These are phyloP conservation scores for Colletotrichum neosansevieriae DNA, from an alignment of 2,329 filamentous ascomycete species.

Conservation along the genomic window DNA sequence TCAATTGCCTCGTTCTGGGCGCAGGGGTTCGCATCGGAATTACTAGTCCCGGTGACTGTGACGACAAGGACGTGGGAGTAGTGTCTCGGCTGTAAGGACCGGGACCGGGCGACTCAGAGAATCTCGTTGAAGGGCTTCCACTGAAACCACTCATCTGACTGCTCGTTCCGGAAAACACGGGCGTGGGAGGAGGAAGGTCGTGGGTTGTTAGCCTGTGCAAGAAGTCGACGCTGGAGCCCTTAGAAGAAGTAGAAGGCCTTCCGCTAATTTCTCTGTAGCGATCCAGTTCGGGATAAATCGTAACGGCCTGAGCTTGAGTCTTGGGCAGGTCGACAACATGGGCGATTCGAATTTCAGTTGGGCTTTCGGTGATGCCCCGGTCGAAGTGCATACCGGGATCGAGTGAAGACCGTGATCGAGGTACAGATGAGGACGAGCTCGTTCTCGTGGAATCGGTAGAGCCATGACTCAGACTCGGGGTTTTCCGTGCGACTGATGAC, in stretches of 20 bases:
- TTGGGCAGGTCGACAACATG: constrained; percentile 57
- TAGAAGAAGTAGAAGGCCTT: constrained; percentile 51
- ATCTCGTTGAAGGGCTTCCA: constrained; percentile 79
- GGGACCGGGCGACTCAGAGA: constrained; percentile 78
- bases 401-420: constrained; percentile 52
- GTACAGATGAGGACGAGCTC: constrained; percentile 57
- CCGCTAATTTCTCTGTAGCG: constrained; percentile 64
- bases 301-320: constrained; percentile 54
- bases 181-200: constrained; percentile 75
- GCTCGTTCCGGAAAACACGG: constrained; percentile 70
- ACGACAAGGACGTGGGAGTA: constrained; percentile 82
- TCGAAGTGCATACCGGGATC: constrained; percentile 56
- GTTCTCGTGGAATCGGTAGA: constrained; percentile 54
- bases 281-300: constrained; percentile 71
- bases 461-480: constrained; percentile 48
- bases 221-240: constrained; percentile 56
- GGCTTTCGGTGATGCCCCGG: constrained; percentile 57
- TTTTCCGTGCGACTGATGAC: constrained; percentile 58
- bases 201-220: constrained; percentile 72
- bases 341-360: constrained; percentile 56
- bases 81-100: constrained; percentile 81
- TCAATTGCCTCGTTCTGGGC: constrained; percentile 65
- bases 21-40: constrained; percentile 59
- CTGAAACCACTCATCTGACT: constrained; percentile 71
- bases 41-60: constrained; percentile 75